phyloP scores from a whole-genome alignment of 2,329 filamentous ascomycete species.

The Fusarium scirpi region DNA sequence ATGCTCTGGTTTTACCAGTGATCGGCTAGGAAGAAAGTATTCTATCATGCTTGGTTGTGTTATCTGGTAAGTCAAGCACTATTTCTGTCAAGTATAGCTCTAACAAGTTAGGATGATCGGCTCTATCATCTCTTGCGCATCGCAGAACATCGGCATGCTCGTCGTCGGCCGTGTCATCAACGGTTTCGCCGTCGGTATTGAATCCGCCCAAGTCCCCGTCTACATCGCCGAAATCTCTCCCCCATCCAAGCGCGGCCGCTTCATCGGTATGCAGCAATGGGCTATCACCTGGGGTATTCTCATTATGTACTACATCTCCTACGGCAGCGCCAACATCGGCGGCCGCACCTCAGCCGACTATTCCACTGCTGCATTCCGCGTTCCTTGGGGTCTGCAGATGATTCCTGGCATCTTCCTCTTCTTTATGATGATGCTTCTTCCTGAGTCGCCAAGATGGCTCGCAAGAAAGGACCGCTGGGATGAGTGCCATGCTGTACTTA shows the following conservation, averaged over 20 bases:
- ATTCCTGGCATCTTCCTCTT: conserved; percentile 70
- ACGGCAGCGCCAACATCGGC: conserved; percentile 71
- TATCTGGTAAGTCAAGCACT: conserved; percentile 58
- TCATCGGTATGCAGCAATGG: conserved; percentile 73
- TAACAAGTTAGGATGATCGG: conserved; percentile 58
- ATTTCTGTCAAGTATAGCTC: fast-evolving
- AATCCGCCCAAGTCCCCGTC: conserved; percentile 75
- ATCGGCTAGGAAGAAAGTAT: conserved; percentile 62
- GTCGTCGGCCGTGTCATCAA: conserved; percentile 71
- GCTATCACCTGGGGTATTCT: conserved; percentile 78
- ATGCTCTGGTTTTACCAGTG: conserved; percentile 62
- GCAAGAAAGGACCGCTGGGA: conserved; percentile 76
- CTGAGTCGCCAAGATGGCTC: conserved; percentile 71
- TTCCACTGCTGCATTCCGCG: conserved; percentile 68
- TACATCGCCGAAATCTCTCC: conserved; percentile 78
- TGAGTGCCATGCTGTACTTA: conserved; percentile 61
- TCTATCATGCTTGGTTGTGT: conserved; percentile 64
- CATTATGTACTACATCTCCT: conserved; percentile 75
- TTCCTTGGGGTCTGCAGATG: conserved; percentile 72
- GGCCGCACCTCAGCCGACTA: conserved; percentile 56
- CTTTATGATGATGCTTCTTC: conserved; percentile 68
- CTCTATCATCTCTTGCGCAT: conserved; percentile 59
- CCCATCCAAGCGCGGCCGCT: conserved; percentile 55
- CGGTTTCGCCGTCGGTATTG: conserved; percentile 72
- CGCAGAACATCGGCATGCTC: conserved; percentile 54